Percentiles rank a stretch among this genome's conserved stretches.
Conservation (phyloP, 345 rosid species). For the Balakata baccata region DNA sequence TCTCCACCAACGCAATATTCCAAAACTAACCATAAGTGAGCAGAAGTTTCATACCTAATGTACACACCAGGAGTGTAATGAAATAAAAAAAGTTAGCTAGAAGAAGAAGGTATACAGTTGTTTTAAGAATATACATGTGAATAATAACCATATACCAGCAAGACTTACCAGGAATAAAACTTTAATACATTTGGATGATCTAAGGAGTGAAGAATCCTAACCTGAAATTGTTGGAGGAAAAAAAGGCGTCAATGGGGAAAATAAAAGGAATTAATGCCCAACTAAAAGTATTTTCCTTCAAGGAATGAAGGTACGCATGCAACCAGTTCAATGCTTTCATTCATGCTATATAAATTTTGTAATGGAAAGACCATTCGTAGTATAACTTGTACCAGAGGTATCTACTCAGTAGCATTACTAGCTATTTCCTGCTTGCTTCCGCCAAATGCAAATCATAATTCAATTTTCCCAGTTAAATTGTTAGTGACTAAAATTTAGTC, state of each 20-base stretch:
- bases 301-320: not conserved
- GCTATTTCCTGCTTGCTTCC: not conserved
- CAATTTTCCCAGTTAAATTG: not conserved
- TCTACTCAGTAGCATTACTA: not conserved
- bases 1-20: conserved; percentile 98
- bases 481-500: not conserved
- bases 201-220: conserved; percentile 79
- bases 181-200: conserved; percentile 76
- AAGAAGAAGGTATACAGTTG: not conserved
- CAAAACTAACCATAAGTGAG: conserved; percentile 96
- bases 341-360: not conserved
- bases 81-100: not conserved
- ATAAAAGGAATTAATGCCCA: not conserved
- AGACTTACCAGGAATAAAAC: conserved; percentile 76
- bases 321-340: not conserved
- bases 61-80: not conserved
- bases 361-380: not conserved
- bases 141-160: not conserved
- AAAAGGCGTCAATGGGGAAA: not conserved
- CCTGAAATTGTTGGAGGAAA: conserved; percentile 45
- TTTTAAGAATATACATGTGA: not conserved
- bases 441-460: not conserved
- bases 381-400: not conserved
- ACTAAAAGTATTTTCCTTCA: not conserved
- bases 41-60: conserved; percentile 88